Evolutionary conservation across 1,139 yeast genomes (phyloP).

Genomic region (Scheffersomyces parashehatae): DNA sequence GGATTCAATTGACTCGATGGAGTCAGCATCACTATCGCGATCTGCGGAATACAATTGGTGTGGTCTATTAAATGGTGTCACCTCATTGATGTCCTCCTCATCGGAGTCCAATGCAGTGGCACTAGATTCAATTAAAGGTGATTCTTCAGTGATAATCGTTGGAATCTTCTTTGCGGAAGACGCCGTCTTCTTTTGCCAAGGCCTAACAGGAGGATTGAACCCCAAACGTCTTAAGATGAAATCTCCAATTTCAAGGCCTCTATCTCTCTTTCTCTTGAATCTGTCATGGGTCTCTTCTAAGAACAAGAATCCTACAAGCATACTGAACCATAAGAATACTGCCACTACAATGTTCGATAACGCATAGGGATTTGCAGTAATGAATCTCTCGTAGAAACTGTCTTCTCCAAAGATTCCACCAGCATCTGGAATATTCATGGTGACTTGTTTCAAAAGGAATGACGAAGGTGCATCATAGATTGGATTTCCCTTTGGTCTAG

Average conservation of each 20-base stretch:
- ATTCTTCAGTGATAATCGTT: not conserved
- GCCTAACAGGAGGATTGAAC: conserved; percentile 27
- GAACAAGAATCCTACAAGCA: conserved; percentile 48
- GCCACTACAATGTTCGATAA: conserved; percentile 61
- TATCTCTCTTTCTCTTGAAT: conserved; percentile 43
- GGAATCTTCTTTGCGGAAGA: not conserved
- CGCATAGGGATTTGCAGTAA: conserved; percentile 55
- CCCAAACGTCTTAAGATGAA: conserved; percentile 36
- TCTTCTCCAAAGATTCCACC: not conserved
- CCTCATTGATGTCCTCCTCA: not conserved
- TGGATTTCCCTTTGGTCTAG: conserved; percentile 24
- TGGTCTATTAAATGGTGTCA: not conserved
- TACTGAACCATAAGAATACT: conserved; percentile 37
- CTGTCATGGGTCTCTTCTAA: conserved; percentile 61
- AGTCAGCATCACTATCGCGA: not conserved
- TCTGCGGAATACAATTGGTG: not conserved
- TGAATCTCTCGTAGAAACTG: conserved; percentile 22
- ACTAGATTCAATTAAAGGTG: not conserved
- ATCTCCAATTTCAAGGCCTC: conserved; percentile 57
- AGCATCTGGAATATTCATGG: not conserved
- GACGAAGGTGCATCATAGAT: conserved; percentile 4
- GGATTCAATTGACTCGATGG: conserved; percentile 4
- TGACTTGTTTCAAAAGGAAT: not conserved
- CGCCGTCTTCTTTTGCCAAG: conserved; percentile 26
- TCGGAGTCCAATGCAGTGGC: not conserved